Base-by-base conservation (phyloP, 805 yeast species). In the Ascoidea tarda region DNA sequence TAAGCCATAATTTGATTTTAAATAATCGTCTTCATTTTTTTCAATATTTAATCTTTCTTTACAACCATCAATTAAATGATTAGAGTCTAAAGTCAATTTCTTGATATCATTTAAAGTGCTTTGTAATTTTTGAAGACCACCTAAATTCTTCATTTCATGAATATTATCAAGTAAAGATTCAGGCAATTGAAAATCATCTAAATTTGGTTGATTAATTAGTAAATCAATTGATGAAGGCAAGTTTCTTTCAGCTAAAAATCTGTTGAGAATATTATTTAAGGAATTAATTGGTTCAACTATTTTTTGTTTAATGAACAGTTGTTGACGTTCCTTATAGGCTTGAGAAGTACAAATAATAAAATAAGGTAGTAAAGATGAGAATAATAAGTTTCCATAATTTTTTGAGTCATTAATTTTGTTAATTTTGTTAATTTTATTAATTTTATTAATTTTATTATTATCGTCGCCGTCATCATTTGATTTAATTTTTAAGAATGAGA, bases 261-360 rank as follows among this genome's bases (percentile, higher is more conserved):
- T 66, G 21, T 68, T 66, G 33, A 82, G 61, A 46, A 74, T 62
- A 44, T 68, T 69, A 49, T 75, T 74, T 32, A 83, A 60, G 4
- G 75, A 67, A 28, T 66, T 64, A 1, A 82, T 59, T 0, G 89
- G 88, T 2, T 68, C 53, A 57, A 70, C 55, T 2, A 79, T 55
- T 49, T 76, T 74, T 33, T 67, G 66, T 16, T 63, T 55, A 6
- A 84, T 70, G 59, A 74, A 84, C 4, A 66, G 66, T 12, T 76
- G 77, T 54, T 80, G 81, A 55, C 90, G 71, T 55, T 84, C 91
- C 51, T 76, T 73, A 60, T 78, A 86, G 0, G 89, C 82, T 46
- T 76, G 77, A 0, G 87, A 79, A 2, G 79, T 73, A 58, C 82
- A 85, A 47, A 85, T 74, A 1, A 87, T 76, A 3, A 73, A 65